Percentiles rank a stretch among this genome's conserved stretches.
These are phyloP conservation scores for Aspergillus oerlinghausenensis DNA, from an alignment of 2,329 filamentous ascomycete species.

Conservation along the genomic window DNA sequence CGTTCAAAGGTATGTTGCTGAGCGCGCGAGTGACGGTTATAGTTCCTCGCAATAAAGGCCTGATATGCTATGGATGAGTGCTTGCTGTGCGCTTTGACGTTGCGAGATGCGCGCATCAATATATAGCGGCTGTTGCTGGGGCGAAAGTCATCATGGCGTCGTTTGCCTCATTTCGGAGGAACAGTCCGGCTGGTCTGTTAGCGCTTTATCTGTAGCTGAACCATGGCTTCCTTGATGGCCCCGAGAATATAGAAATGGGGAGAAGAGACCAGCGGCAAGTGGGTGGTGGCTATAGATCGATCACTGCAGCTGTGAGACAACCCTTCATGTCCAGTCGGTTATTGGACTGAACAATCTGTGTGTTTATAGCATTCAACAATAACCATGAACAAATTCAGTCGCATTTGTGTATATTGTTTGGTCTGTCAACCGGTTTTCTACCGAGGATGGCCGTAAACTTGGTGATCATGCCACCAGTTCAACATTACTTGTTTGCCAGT, in stretches of 20 bases:
- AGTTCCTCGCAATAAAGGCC: not conserved
- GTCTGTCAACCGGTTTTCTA: not conserved
- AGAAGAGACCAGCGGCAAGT: not conserved
- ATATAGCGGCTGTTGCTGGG: not conserved
- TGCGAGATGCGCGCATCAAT: not conserved
- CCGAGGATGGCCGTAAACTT: no score
- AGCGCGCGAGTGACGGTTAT: no score
- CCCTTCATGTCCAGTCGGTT: no score
- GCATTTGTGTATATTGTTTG: not conserved
- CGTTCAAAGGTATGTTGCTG: no score
- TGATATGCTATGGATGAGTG: not conserved
- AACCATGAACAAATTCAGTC: not conserved
- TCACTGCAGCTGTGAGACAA: not conserved
- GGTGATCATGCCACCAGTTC: no score
- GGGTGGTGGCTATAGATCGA: not conserved
- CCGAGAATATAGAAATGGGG: not conserved
- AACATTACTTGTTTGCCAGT: no score
- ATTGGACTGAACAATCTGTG: not conserved
- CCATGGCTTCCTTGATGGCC: not conserved
- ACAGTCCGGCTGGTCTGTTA: not conserved
- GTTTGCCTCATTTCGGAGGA: not conserved
- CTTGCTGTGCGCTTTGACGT: not conserved
- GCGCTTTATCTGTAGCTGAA: slow-evolving; percentile 1
- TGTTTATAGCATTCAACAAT: no score
- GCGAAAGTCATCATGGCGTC: not conserved